Evolutionary conservation across 179 eudicot species (phyloP).

Genomic region (Nepenthes alata): DNA sequence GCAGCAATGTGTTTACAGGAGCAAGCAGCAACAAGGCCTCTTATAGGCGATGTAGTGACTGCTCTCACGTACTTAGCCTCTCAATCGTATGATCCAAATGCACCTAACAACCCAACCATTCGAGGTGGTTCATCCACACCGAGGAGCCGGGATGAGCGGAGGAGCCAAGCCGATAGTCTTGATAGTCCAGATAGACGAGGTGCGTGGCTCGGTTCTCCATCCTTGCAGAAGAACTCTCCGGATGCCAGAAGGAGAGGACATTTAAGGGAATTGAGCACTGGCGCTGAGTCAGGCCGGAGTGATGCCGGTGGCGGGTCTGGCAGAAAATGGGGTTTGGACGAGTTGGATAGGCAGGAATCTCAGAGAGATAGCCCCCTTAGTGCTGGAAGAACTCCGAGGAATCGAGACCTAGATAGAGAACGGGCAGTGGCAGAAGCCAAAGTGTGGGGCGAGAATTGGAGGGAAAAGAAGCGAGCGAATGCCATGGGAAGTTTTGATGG

Average conservation of each 20-base stretch:
- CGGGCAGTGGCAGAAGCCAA: slow-evolving; percentile 94
- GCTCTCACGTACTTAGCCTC: slow-evolving; percentile 85
- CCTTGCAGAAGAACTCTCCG: slow-evolving; percentile 63
- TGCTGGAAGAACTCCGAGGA: slow-evolving; percentile 59
- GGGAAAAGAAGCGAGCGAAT: slow-evolving; percentile 60
- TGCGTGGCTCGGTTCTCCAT: slow-evolving; percentile 42
- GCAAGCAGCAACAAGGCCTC: slow-evolving; percentile 93
- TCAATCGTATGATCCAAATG: slow-evolving; percentile 75
- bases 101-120: slow-evolving; percentile 36
- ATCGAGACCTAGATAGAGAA: slow-evolving; percentile 73
- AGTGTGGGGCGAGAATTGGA: slow-evolving; percentile 95
- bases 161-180: slow-evolving; percentile 36
- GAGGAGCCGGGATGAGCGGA: slow-evolving; percentile 47
- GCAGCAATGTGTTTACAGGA: slow-evolving; percentile 99
- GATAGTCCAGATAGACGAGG: slow-evolving; percentile 51
- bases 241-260: slow-evolving; percentile 56
- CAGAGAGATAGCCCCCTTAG: slow-evolving; percentile 62
- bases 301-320: slow-evolving; percentile 65
- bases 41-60: slow-evolving; percentile 90
- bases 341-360: slow-evolving; percentile 45
- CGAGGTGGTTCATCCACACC: slow-evolving; percentile 42
- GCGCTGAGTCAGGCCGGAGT: slow-evolving; percentile 42
- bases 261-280: slow-evolving; percentile 36
- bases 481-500: slow-evolving; percentile 61
- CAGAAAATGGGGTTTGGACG: slow-evolving; percentile 66